Evolutionary conservation across 2,329 filamentous ascomycete species (phyloP).

Genomic region (Lachnellula hyalina): DNA sequence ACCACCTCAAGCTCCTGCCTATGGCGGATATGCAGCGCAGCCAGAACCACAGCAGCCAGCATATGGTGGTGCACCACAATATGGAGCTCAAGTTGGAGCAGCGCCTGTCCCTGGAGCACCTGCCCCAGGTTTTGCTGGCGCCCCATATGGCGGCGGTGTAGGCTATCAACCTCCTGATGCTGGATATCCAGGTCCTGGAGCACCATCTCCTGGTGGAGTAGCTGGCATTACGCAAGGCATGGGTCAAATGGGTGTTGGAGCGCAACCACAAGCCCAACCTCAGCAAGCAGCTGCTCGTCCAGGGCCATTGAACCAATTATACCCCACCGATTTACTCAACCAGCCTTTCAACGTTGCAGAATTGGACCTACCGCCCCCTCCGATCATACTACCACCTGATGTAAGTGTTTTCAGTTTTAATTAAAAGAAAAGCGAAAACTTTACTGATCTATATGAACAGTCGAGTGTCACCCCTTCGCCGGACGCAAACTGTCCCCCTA

Average conservation of each 20-base stretch:
- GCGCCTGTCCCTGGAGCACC: slow-evolving; percentile 35
- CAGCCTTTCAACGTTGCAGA: slow-evolving; percentile 94
- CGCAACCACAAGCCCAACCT: slow-evolving; percentile 38
- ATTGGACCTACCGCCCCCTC: slow-evolving; percentile 83
- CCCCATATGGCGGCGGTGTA: slow-evolving; percentile 36
- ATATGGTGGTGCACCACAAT: slow-evolving; percentile 29
- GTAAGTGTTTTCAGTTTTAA: slow-evolving; percentile 50
- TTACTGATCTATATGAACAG: slow-evolving; percentile 46
- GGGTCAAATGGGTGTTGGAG: slow-evolving; percentile 63
- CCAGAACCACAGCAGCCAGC: slow-evolving; percentile 24
- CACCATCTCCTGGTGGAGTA: slow-evolving; percentile 39
- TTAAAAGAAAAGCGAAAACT: not conserved
- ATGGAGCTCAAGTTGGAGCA: slow-evolving; percentile 31
- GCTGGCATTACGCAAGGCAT: slow-evolving; percentile 78
- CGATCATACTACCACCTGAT: slow-evolving; percentile 85
- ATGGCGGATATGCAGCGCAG: slow-evolving; percentile 31
- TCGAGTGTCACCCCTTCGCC: slow-evolving; percentile 87
- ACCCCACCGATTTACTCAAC: slow-evolving; percentile 84
- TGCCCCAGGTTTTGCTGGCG: slow-evolving; percentile 30
- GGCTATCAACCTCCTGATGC: slow-evolving; percentile 65
- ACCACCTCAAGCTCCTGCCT: slow-evolving; percentile 34
- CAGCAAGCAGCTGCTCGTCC: slow-evolving; percentile 46
- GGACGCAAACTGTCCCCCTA: slow-evolving; percentile 83
- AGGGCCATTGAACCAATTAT: slow-evolving; percentile 74
- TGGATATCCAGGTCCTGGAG: slow-evolving; percentile 56